phyloP scores from a whole-genome alignment of 768 basidiomycete species.

The Suillus variegatus region DNA sequence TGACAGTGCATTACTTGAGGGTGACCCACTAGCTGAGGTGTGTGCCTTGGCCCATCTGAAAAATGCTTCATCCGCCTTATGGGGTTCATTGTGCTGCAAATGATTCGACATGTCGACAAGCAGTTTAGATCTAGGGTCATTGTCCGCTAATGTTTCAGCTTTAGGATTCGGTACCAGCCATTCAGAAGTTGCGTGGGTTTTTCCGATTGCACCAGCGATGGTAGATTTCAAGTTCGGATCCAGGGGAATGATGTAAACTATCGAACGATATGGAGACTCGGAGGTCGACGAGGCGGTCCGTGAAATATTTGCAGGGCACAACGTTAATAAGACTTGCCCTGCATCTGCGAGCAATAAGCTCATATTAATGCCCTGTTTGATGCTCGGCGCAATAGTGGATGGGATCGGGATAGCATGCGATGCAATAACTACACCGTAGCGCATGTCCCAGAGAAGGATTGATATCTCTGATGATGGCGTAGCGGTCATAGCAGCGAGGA shows the following conservation, averaged over 20 bases:
- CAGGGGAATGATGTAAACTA: conserved; percentile 61
- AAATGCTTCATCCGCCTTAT: conserved; percentile 60
- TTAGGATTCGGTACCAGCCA: conserved; percentile 43
- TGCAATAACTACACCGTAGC: conserved; percentile 65
- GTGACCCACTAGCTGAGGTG: conserved; percentile 17
- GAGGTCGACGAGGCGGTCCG: conserved; percentile 34
- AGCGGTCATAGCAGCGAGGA: conserved; percentile 48
- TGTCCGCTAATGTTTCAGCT: conserved; percentile 15
- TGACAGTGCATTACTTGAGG: conserved; percentile 4
- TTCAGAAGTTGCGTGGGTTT: conserved; percentile 39
- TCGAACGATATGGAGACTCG: conserved; percentile 40
- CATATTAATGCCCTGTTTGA: conserved; percentile 31
- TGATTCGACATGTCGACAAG: conserved; percentile 40
- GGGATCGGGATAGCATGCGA: conserved; percentile 54
- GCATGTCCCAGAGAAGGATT: conserved; percentile 69
- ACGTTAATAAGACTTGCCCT: conserved; percentile 54
- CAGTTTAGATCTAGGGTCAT: conserved; percentile 30
- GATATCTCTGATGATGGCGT: conserved; percentile 42
- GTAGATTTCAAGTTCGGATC: conserved; percentile 55
- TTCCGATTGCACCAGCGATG: conserved; percentile 64
- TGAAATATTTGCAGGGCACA: conserved; percentile 20
- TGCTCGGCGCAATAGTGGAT: conserved; percentile 35
- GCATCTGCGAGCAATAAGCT: conserved; percentile 34
- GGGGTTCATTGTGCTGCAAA: conserved; percentile 44
- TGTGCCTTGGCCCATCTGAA: conserved; percentile 56